A percentile compares a stretch with the other conserved stretches of the same genome.
Conservation (phyloP, 1,284 basidiomycete genomes). For the Microbotryum violaceum region DNA sequence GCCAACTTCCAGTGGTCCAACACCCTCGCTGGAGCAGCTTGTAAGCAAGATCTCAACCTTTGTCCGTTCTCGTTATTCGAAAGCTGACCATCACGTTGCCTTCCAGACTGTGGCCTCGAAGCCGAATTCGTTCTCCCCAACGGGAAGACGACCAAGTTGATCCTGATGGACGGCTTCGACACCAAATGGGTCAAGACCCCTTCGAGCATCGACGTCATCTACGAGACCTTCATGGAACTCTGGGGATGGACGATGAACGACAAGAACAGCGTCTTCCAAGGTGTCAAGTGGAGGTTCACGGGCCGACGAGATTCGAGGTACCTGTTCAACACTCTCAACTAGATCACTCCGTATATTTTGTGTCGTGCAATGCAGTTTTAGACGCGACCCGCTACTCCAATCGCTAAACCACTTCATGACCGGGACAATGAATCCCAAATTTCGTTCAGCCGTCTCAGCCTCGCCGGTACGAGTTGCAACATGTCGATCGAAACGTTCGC, state of each 20-base stretch:
- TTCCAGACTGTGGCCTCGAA: constrained; percentile 15
- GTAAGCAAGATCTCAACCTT: not conserved
- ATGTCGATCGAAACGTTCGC: constrained; percentile 67
- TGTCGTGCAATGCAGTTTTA: no score
- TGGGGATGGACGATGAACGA: constrained; percentile 1
- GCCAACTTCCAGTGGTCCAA: not conserved
- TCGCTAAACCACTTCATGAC: not conserved
- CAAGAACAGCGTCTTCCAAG: constrained; percentile 22
- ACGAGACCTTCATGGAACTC: not conserved
- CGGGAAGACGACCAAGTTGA: constrained; percentile 1
- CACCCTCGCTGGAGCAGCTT: not conserved
- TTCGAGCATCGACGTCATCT: not conserved
- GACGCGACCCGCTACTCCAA: no score
- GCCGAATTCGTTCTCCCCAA: not conserved
- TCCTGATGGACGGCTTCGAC: not conserved
- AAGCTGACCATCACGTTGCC: no score
- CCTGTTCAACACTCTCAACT: no score
- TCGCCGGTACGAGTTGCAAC: constrained; percentile 53
- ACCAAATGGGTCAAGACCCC: not conserved
- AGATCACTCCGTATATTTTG: no score
- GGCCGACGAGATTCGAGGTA: not conserved
- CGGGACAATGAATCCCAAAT: constrained; percentile 12
- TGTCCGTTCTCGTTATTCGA: no score
- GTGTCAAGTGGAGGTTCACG: constrained; percentile 7
- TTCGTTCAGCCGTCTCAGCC: constrained; percentile 49